Evolutionary conservation across 1,284 basidiomycete genomes (phyloP).

Genomic region (Wallemia hederae): DNA sequence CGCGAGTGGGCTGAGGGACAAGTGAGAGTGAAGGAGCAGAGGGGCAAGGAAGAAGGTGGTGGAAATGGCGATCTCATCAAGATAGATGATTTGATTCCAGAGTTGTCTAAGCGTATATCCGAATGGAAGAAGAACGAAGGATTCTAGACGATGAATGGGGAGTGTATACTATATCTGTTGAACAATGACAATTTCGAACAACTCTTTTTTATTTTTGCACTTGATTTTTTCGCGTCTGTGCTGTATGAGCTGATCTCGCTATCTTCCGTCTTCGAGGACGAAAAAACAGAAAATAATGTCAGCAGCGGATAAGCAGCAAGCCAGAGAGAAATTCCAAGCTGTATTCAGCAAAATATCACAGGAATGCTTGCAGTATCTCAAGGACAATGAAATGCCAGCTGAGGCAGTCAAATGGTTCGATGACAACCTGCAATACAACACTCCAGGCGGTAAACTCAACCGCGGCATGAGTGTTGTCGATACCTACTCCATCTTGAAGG

Average conservation of each 20-base stretch:
- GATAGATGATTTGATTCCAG: constrained; percentile 35
- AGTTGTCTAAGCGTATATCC: constrained; percentile 20
- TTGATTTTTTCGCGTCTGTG: background rate
- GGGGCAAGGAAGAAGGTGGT: constrained; percentile 31
- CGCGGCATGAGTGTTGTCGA: constrained; percentile 84
- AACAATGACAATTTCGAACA: background rate
- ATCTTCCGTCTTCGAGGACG: too few species aligned
- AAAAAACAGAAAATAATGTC: too few species aligned
- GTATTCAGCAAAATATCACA: constrained; percentile 25
- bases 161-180: too few species aligned
- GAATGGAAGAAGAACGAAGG: background rate
- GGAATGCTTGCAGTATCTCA: constrained; percentile 32
- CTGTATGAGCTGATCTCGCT: background rate
- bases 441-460: constrained; percentile 81
- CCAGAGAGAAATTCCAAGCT: constrained; percentile 19
- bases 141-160: background rate
- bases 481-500: constrained; percentile 63
- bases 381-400: constrained; percentile 39
- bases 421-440: constrained; percentile 79
- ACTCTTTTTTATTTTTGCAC: background rate
- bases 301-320: constrained; percentile 10
- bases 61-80: constrained; percentile 28
- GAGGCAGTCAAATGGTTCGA: constrained; percentile 59
- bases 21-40: constrained; percentile 77
- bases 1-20: constrained; percentile 56